Evolutionary conservation across 1,284 basidiomycete species (phyloP).

Genomic region (Boletellus deceptivus): DNA sequence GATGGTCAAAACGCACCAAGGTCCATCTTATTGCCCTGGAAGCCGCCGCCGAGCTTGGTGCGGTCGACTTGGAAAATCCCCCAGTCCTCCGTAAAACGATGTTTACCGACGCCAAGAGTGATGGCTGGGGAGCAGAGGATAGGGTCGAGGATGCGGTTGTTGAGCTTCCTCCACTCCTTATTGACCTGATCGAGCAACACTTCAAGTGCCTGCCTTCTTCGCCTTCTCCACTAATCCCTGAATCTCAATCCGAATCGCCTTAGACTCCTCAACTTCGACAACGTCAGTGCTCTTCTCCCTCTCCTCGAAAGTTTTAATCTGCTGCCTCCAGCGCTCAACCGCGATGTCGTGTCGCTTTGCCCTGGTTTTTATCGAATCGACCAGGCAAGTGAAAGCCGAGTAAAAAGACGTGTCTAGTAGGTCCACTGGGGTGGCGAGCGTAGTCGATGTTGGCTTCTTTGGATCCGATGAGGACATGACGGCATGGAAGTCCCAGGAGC

Average conservation of each 20-base stretch:
- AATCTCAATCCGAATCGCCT: slow-evolving; percentile 11
- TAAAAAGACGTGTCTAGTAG: too few relatives aligned
- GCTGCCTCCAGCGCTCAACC: slow-evolving; percentile 3
- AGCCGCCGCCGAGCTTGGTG: slow-evolving; percentile 28
- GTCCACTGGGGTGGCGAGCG: too few relatives aligned
- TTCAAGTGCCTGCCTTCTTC: slow-evolving; percentile 5
- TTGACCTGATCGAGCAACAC: slow-evolving; percentile 19
- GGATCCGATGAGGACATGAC: slow-evolving; percentile 1
- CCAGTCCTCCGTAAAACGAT: slow-evolving; percentile 35
- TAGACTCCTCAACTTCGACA: slow-evolving; percentile 17
- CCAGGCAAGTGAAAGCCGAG: background rate
- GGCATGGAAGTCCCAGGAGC: background rate
- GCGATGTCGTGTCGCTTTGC: slow-evolving; percentile 5
- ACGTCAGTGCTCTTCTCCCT: slow-evolving; percentile 2
- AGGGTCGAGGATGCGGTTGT: slow-evolving; percentile 32
- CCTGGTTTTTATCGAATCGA: too few relatives aligned
- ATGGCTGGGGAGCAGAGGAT: slow-evolving; percentile 34
- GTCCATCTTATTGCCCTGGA: slow-evolving; percentile 21
- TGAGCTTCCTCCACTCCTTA: slow-evolving; percentile 22
- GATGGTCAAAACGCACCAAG: too few relatives aligned
- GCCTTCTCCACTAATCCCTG: slow-evolving; percentile 18
- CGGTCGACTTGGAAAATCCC: slow-evolving; percentile 35
- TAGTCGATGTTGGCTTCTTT: too few relatives aligned
- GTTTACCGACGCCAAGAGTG: slow-evolving; percentile 18
- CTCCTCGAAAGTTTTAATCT: slow-evolving; percentile 8